Evolutionary conservation across 1,284 basidiomycete species (phyloP).

Genomic region (Anthracocystis walkeri): DNA sequence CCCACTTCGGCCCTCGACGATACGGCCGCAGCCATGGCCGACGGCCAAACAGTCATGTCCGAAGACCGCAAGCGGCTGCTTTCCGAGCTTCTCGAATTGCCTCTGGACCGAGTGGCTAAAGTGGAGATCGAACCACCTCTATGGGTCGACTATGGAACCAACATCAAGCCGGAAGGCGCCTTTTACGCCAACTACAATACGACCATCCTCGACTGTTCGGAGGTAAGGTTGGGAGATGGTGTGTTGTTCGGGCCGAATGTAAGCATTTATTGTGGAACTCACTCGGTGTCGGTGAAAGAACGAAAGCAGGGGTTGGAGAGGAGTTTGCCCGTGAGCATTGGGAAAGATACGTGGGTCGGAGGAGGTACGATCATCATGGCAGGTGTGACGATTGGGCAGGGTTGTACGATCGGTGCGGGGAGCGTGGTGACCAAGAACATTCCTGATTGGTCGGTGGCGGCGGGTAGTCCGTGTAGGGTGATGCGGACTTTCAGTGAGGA

Average conservation of each 20-base stretch:
- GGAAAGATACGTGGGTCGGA: conserved; percentile 65
- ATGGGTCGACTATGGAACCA: conserved; percentile 58
- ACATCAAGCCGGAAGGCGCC: conserved; percentile 59
- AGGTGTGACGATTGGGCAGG: conserved; percentile 72
- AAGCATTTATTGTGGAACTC: conserved; percentile 60
- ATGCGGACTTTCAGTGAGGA: conserved; percentile 68
- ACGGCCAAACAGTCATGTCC: conserved; percentile 38
- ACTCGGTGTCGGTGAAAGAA: conserved; percentile 51
- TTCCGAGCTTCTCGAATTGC: conserved; percentile 27
- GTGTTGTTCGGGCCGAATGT: conserved; percentile 61
- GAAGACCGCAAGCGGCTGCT: conserved; percentile 38
- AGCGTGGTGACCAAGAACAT: conserved; percentile 72
- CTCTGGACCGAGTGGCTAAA: conserved; percentile 4
- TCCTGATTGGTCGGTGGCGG: conserved; percentile 70
- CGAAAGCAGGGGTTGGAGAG: conserved; percentile 53
- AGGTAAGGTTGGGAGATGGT: conserved; percentile 54
- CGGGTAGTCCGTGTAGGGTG: conserved; percentile 72
- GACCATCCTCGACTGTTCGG: conserved; percentile 58
- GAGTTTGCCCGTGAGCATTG: conserved; percentile 57
- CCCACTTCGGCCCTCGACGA: conserved; percentile 39
- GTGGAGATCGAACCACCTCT: conserved; percentile 50
- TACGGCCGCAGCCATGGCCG: conserved; percentile 3
- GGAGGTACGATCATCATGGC: conserved; percentile 71
- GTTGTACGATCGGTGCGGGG: conserved; percentile 72
- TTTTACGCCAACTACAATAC: conserved; percentile 63